Percentiles rank a stretch among this genome's conserved stretches.
phyloP scores from a whole-genome alignment of 2,329 filamentous ascomycete genomes.

The Diaporthe sp. region DNA sequence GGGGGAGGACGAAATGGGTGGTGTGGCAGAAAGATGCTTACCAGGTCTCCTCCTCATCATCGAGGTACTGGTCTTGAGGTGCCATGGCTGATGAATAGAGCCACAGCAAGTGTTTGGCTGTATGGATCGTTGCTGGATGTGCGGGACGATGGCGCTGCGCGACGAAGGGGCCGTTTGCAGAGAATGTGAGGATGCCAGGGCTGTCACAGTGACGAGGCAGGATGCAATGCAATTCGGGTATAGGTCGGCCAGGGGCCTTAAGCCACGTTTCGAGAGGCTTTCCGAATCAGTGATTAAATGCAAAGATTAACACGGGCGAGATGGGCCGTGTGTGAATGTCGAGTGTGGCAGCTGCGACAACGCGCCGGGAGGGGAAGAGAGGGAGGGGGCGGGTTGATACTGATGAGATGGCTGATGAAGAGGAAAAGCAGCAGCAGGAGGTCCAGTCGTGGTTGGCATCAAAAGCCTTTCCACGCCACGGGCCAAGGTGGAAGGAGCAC shows the following conservation, averaged over 20 bases:
- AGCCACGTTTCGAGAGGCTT: slow-evolving; percentile 1
- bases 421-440: slow-evolving; percentile 11
- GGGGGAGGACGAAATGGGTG: slow-evolving; percentile 33
- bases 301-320: slow-evolving; percentile 3
- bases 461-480: slow-evolving; percentile 33
- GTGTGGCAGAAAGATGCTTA: slow-evolving; percentile 49
- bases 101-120: neutral
- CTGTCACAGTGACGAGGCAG: slow-evolving; percentile 6
- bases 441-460: slow-evolving; percentile 28
- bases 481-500: slow-evolving; percentile 27
- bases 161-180: slow-evolving; percentile 30
- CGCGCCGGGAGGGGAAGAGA: slow-evolving; percentile 18
- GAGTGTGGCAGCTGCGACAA: slow-evolving; percentile 3
- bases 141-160: slow-evolving; percentile 5
- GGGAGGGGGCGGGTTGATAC: slow-evolving; percentile 5
- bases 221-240: slow-evolving; percentile 6
- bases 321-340: neutral
- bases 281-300: slow-evolving; percentile 8
- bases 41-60: slow-evolving; percentile 78
- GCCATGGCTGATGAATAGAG: slow-evolving; percentile 61
- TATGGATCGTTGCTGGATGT: neutral
- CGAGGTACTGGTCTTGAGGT: slow-evolving; percentile 76
- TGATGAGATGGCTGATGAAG: slow-evolving; percentile 23
- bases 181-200: slow-evolving; percentile 31
- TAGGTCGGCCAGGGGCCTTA: neutral